phyloP scores from a whole-genome alignment of 805 yeast genomes.

The Ogataea trehaloabstinens region DNA sequence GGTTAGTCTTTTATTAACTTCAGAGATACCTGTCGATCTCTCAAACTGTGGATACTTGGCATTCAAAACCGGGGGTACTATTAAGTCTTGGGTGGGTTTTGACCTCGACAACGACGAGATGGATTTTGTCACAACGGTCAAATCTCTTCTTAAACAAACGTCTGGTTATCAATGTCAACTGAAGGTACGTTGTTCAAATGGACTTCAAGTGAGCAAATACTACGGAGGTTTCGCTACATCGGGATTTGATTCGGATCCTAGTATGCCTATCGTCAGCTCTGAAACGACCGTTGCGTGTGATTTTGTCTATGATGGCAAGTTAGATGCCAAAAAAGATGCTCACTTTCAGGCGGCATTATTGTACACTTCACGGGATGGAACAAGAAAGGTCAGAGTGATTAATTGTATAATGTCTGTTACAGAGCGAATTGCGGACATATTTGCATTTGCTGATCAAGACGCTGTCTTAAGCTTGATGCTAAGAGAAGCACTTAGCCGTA shows the following conservation, averaged over 20 bases:
- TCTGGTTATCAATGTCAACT: conserved; percentile 78
- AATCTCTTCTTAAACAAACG: conserved; percentile 46
- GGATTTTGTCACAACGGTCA: conserved; percentile 58
- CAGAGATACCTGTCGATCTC: conserved; percentile 62
- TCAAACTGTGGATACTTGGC: conserved; percentile 69
- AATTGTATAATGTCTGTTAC: conserved; percentile 82
- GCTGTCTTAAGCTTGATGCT: conserved; percentile 52
- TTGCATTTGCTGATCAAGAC: conserved; percentile 78
- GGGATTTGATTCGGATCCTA: conserved; percentile 53
- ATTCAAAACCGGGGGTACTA: conserved; percentile 65
- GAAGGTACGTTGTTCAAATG: conserved; percentile 84
- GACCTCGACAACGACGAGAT: conserved; percentile 64
- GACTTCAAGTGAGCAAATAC: conserved; percentile 75
- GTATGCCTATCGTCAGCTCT: conserved; percentile 60
- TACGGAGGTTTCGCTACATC: conserved; percentile 55
- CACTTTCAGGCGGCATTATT: conserved; percentile 90
- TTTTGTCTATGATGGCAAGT: conserved; percentile 72
- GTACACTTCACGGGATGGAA: conserved; percentile 76
- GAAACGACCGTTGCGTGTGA: conserved; percentile 70
- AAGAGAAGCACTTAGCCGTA: conserved; percentile 43
- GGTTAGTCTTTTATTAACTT: conserved; percentile 70
- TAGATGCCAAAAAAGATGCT: conserved; percentile 69
- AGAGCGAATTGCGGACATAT: conserved; percentile 67
- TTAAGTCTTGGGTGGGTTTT: conserved; percentile 66
- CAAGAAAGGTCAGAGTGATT: conserved; percentile 80